Base-by-base conservation (phyloP, 768 basidiomycete species). In the Leccinum subgranulosum region DNA sequence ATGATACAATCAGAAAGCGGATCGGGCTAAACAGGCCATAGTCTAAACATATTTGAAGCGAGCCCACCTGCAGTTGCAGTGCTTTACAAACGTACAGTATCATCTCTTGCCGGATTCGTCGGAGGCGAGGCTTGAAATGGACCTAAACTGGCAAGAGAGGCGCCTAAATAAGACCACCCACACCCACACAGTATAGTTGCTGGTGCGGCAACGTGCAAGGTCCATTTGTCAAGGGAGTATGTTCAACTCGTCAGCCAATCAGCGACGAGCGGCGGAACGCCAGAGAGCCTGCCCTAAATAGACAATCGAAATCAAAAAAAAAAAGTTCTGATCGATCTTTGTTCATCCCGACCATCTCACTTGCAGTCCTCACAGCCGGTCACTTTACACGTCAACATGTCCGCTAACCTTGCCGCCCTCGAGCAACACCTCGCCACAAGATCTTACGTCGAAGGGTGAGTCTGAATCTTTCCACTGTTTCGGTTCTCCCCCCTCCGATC, bases 401-500 rank as follows among this genome's bases (percentile, higher is more conserved):
- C 88, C 66, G 78, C 76, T 63, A 77, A 91, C 74, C 79, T 90
- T 63, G 61, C 70, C 28, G 84, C 88, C 64, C 88, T 98, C 69
- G 91, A 98, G 71, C 72, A 86, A 57, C 92, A 95, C 82, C 91
- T 99, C 67, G 73, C 86, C 56, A 83, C 87, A 68, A 82, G 91
- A 72, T 92, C 92, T 58, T 96, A 96, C 73, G 81, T 96, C 51
- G 90, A 94, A 72, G 94, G 94, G 94, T 95, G 56, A 83, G 90
- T 81, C 19, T 55, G 31, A 34, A 54, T 58, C 50, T n/a, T 58
- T 50, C 51, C 48, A 51, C 39, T 53, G 33, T 49, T 50, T 43
- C 27, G 52, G 46, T 31, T 31, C 34, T 49, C 39, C 63, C 60
- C 63, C 60, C 39, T 49, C 46, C 57, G 56, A 64, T 60, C 60